Percentiles rank a stretch among this genome's conserved stretches.
Evolutionary conservation across 495 filamentous ascomycete species (phyloP).

Genomic region (Bacidia rubella): DNA sequence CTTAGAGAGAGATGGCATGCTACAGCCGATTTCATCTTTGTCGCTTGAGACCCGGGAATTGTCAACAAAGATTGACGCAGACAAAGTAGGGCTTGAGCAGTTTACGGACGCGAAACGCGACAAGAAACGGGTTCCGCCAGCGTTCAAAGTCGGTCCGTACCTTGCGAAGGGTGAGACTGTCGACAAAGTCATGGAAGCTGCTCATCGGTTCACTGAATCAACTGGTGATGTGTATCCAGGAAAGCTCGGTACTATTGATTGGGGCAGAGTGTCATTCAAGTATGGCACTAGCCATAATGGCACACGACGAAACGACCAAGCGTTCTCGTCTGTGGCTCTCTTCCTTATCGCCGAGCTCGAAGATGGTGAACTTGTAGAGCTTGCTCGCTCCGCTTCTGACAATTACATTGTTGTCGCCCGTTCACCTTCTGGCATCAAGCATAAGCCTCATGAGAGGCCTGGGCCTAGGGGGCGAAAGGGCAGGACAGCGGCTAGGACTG

Average conservation of each 20-base stretch:
- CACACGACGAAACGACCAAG: background rate
- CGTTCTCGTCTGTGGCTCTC: background rate
- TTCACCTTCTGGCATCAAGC: background rate
- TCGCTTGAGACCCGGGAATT: background rate
- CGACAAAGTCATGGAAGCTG: background rate
- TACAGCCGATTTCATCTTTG: background rate
- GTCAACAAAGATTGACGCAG: background rate
- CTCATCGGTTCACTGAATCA: background rate
- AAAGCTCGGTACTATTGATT: background rate
- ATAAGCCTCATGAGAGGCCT: background rate
- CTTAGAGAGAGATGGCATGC: background rate
- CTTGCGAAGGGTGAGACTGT: background rate
- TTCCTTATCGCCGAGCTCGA: background rate
- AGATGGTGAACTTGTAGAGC: background rate
- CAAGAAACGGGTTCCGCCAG: background rate
- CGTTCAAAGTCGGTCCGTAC: background rate
- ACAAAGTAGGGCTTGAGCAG: background rate
- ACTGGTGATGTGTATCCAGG: background rate
- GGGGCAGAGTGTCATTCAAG: background rate
- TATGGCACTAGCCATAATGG: background rate
- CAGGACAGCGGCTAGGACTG: background rate
- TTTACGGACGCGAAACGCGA: background rate
- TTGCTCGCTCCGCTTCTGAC: background rate
- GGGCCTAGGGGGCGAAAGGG: background rate
- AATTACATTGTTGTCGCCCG: conserved; percentile 2